Evolutionary conservation across 352 stramenopile species (phyloP).

Genomic region (Pythium pyrilobum): DNA sequence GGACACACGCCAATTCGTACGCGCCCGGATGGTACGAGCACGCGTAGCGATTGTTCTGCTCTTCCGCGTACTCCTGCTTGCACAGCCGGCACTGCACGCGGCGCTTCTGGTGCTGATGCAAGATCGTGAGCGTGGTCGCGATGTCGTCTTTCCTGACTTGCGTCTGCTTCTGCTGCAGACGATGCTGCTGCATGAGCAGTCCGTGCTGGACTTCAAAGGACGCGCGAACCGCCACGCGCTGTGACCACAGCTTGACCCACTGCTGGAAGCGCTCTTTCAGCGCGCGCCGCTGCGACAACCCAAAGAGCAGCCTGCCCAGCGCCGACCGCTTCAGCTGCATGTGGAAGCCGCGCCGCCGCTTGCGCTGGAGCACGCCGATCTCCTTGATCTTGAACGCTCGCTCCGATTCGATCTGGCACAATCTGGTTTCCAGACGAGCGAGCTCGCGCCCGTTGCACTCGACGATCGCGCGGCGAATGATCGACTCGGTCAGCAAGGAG

Average conservation of each 20-base stretch:
- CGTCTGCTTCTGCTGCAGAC: constrained; percentile 22
- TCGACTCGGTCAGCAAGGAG: constrained; percentile 46
- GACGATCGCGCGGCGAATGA: constrained; percentile 43
- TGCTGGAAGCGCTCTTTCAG: constrained; percentile 49
- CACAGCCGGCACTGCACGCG: constrained; percentile 56
- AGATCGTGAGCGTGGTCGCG: constrained; percentile 35
- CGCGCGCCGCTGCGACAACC: constrained; percentile 22
- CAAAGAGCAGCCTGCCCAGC: constrained; percentile 53
- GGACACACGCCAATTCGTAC: constrained; percentile 62
- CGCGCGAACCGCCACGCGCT: constrained; percentile 43
- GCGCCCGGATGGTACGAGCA: constrained; percentile 57
- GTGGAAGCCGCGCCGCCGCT: constrained; percentile 33
- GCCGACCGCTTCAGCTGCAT: constrained; percentile 44
- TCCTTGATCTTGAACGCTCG: constrained; percentile 43
- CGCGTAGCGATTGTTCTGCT: constrained; percentile 60
- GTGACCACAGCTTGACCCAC: constrained; percentile 56
- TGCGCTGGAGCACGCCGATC: constrained; percentile 41
- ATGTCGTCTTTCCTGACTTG: constrained; percentile 4
- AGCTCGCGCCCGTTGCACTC: constrained; percentile 43
- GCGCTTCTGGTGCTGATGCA: constrained; percentile 59
- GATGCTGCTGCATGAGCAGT: constrained; percentile 48
- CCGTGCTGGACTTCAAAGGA: constrained; percentile 69
- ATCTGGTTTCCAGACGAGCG: constrained; percentile 24
- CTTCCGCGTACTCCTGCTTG: constrained; percentile 57
- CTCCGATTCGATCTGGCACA: constrained; percentile 34